Evolutionary conservation across 192 early-diverging fungal species (phyloP).

Genomic region (Backusella tuberculispora): DNA sequence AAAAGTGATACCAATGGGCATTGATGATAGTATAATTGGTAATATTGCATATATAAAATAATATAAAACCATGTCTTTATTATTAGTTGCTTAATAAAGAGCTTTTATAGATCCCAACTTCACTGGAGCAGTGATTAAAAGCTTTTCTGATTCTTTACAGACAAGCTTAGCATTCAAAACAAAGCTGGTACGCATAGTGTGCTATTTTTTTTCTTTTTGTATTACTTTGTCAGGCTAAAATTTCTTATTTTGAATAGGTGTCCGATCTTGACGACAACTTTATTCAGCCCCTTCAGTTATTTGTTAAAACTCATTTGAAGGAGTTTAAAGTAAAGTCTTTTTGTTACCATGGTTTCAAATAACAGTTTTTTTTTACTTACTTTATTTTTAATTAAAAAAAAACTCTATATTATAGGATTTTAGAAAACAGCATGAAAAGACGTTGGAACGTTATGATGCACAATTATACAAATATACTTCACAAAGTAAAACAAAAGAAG

Average conservation of each 20-base stretch:
- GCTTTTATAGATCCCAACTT: slow-evolving; percentile 42
- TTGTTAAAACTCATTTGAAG: slow-evolving; percentile 62
- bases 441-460: slow-evolving; percentile 64
- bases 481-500: slow-evolving; percentile 63
- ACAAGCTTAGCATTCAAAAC: slow-evolving; percentile 52
- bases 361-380: background rate
- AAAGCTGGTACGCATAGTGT: slow-evolving; percentile 42
- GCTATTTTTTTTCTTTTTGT: background rate
- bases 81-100: background rate
- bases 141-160: slow-evolving; percentile 51
- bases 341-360: background rate
- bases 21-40: slow-evolving; percentile 27
- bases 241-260: slow-evolving; percentile 31
- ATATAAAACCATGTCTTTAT: background rate
- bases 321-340: slow-evolving; percentile 59
- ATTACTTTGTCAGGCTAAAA: background rate
- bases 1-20: slow-evolving; percentile 17
- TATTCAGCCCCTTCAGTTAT: slow-evolving; percentile 59
- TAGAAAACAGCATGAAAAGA: slow-evolving; percentile 51
- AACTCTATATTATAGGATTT: slow-evolving; percentile 35
- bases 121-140: slow-evolving; percentile 45
- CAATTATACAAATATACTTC: slow-evolving; percentile 57
- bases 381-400: background rate
- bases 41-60: slow-evolving; percentile 9
- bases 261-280: slow-evolving; percentile 62